A percentile compares a stretch with the other conserved stretches of the same genome.
These are phyloP conservation scores for Albophoma yamanashiensis DNA, from an alignment of 2,329 filamentous ascomycete species.

Conservation along the genomic window DNA sequence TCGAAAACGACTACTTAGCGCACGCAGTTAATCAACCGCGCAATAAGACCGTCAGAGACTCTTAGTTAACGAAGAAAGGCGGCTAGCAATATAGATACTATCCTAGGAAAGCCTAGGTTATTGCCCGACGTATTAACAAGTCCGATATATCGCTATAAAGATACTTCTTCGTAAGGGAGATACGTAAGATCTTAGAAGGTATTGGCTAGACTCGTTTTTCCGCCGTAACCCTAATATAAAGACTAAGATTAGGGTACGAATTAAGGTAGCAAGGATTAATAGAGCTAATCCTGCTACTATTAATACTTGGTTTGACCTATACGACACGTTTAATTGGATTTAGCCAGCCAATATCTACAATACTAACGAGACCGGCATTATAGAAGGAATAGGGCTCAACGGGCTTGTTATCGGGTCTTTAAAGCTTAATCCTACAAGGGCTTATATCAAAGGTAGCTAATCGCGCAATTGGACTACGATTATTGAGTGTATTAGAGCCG, in stretches of 20 bases:
- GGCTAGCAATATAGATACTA: too few relatives aligned
- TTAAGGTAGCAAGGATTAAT: background rate
- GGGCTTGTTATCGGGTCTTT: background rate
- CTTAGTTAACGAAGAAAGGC: too few relatives aligned
- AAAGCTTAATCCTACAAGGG: background rate
- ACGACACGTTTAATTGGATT: background rate
- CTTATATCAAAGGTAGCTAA: background rate
- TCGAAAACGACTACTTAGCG: too few relatives aligned
- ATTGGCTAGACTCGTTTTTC: constrained; percentile 23
- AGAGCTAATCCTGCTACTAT: background rate
- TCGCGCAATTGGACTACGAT: background rate
- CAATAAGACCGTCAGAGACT: too few relatives aligned
- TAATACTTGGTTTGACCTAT: background rate
- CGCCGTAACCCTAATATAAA: constrained; percentile 40
- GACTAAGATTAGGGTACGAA: constrained; percentile 1
- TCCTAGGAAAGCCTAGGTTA: too few relatives aligned
- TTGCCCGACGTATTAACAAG: too few relatives aligned
- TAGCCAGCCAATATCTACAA: background rate
- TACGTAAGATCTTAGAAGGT: too few relatives aligned
- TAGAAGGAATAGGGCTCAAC: background rate
- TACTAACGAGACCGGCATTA: background rate
- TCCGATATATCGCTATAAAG: too few relatives aligned
- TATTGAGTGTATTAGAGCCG: background rate
- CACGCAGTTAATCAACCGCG: too few relatives aligned
- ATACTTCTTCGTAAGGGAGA: too few relatives aligned